phyloP scores from a whole-genome alignment of 2,329 filamentous ascomycete species.

The Paecilomyces variotii region DNA sequence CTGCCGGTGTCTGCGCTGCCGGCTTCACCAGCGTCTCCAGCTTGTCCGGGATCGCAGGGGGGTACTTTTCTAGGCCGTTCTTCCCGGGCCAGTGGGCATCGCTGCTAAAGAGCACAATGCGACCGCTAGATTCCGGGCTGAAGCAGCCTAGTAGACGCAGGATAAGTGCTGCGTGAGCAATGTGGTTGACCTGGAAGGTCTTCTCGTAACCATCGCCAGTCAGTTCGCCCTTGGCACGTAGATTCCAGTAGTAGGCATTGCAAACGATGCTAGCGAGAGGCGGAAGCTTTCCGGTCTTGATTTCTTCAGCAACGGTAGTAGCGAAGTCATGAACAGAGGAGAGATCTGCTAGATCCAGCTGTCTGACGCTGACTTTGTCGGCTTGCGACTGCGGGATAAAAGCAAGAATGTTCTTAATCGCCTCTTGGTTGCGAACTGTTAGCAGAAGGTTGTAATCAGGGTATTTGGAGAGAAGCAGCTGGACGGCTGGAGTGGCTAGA shows the following conservation, averaged over 20 bases:
- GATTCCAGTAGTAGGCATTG: conserved; percentile 35
- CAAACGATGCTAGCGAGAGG: conserved; percentile 31
- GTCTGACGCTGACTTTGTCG: conserved; percentile 19
- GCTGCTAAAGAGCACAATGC: conserved; percentile 23
- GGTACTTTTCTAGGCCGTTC: conserved; percentile 31
- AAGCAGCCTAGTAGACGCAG: conserved; percentile 26
- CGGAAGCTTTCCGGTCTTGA: conserved; percentile 21
- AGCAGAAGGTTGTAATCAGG: conserved; percentile 16
- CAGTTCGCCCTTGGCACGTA: conserved; percentile 22
- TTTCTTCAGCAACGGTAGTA: conserved; percentile 9
- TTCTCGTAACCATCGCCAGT: conserved; percentile 32
- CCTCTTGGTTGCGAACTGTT: conserved; percentile 24
- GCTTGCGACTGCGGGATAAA: conserved; percentile 13
- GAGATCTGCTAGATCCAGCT: conserved; percentile 30
- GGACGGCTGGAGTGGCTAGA: conserved; percentile 20
- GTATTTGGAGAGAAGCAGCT: conserved; percentile 16
- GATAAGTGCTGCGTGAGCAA: conserved; percentile 32
- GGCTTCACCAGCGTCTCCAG: conserved; percentile 32
- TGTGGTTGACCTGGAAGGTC: conserved; percentile 33
- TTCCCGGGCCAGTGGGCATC: conserved; percentile 33
- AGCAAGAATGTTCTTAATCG: conserved; percentile 19
- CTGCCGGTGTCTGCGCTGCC: conserved; percentile 14
- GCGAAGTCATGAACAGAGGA: conserved; percentile 29
- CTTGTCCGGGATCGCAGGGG: conserved; percentile 27
- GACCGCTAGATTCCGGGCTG: conserved; percentile 13